A percentile compares a stretch with the other conserved stretches of the same genome.
Evolutionary conservation across 768 basidiomycete species (phyloP).

Genomic region (Lactifluus pinguis): DNA sequence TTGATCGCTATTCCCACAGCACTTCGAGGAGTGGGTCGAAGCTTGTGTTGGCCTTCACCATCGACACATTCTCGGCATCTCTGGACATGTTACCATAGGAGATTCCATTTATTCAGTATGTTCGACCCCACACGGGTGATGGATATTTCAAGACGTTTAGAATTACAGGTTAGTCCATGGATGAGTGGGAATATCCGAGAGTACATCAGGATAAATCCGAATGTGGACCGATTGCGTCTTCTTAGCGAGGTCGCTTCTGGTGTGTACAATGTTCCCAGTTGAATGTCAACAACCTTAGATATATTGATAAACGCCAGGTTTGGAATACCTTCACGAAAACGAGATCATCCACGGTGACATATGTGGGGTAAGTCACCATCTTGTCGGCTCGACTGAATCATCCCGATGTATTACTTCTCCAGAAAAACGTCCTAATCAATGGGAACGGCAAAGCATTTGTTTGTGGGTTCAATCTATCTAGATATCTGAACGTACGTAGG

Average conservation of each 20-base stretch:
- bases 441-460: constrained; percentile 32
- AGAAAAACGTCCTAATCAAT: constrained; percentile 40
- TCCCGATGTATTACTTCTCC: background rate
- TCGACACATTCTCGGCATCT: constrained; percentile 30
- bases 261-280: constrained; percentile 11
- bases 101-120: constrained; percentile 17
- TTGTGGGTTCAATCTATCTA: constrained; percentile 39
- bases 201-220: constrained; percentile 28
- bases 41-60: constrained; percentile 37
- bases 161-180: constrained; percentile 36
- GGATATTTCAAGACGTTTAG: background rate
- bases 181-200: constrained; percentile 34
- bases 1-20: constrained; percentile 22
- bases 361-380: constrained; percentile 17
- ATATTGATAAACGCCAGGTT: constrained; percentile 7
- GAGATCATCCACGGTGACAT: constrained; percentile 19
- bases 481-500: background rate
- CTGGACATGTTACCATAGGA: constrained; percentile 31
- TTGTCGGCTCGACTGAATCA: background rate
- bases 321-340: constrained; percentile 16
- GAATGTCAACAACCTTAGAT: background rate
- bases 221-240: constrained; percentile 31
- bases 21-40: constrained; percentile 35
- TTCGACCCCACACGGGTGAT: background rate
- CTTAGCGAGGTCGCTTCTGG: constrained; percentile 33